phyloP scores from a whole-genome alignment of 306 rosid genomes.

The Dryas alaskensis region DNA sequence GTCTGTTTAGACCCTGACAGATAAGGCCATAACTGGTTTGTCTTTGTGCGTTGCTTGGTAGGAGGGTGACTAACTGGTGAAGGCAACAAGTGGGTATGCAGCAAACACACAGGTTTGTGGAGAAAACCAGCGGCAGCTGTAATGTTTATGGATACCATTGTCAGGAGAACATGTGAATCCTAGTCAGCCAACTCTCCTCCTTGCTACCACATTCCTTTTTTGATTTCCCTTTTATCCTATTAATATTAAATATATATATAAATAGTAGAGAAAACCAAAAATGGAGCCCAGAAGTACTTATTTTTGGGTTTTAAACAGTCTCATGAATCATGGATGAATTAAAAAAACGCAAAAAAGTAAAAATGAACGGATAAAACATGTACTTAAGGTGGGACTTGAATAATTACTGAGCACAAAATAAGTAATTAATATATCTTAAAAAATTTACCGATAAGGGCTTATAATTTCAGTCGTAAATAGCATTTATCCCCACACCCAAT shows the following conservation, averaged over 20 bases:
- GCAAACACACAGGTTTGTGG: constrained; percentile 10
- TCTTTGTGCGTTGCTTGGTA: background rate
- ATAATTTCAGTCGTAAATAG: too few species aligned
- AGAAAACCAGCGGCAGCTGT: constrained; percentile 14
- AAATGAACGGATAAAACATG: background rate
- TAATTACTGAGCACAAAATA: background rate
- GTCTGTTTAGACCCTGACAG: background rate
- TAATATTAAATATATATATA: background rate
- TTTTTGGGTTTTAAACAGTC: background rate
- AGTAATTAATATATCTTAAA: background rate
- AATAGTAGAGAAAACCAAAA: background rate
- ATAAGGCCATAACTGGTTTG: constrained; percentile 1
- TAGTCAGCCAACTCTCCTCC: background rate
- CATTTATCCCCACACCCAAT: too few species aligned
- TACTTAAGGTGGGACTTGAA: background rate
- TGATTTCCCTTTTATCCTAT: background rate
- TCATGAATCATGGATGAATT: too few species aligned
- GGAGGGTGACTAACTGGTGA: constrained; percentile 3
- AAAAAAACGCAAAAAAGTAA: too few species aligned
- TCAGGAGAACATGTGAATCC: constrained; percentile 13
- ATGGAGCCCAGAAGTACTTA: background rate
- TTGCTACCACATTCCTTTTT: background rate
- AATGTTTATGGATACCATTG: constrained; percentile 2
- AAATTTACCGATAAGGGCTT: background rate
- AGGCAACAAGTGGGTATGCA: constrained; percentile 20